Evolutionary conservation across 805 yeast species (phyloP).

Genomic region (Debaryomyces hansenii): DNA sequence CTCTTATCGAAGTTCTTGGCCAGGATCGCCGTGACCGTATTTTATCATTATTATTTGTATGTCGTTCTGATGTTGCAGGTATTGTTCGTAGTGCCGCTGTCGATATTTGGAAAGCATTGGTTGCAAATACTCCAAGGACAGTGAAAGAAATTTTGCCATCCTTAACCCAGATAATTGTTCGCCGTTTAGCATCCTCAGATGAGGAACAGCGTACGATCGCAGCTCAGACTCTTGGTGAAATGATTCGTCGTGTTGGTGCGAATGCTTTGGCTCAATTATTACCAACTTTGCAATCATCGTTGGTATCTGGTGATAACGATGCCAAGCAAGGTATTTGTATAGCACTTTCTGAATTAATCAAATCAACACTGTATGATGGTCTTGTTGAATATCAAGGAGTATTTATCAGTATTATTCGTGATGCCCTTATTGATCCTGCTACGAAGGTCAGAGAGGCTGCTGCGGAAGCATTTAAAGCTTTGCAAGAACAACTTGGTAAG

Average conservation of each 20-base stretch:
- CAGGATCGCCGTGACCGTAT: conserved; percentile 84
- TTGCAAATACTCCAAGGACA: conserved; percentile 92
- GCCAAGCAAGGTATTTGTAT: conserved; percentile 96
- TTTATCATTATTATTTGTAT: conserved; percentile 81
- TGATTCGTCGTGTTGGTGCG: conserved; percentile 91
- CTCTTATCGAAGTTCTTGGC: conserved; percentile 79
- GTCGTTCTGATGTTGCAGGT: conserved; percentile 89
- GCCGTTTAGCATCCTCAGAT: conserved; percentile 80
- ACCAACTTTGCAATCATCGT: conserved; percentile 76
- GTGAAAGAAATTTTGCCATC: conserved; percentile 89
- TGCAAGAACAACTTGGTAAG: conserved; percentile 80
- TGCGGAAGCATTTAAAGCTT: conserved; percentile 84
- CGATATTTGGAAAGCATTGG: conserved; percentile 96
- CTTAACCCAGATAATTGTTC: conserved; percentile 75
- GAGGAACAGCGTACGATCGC: conserved; percentile 81
- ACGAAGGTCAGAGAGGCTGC: conserved; percentile 85
- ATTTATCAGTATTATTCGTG: conserved; percentile 73
- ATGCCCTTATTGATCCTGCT: conserved; percentile 74
- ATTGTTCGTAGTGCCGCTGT: conserved; percentile 85
- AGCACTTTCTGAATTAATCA: conserved; percentile 83
- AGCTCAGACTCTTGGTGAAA: conserved; percentile 90
- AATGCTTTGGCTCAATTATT: conserved; percentile 79
- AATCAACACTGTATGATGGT: conserved; percentile 64
- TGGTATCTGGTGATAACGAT: conserved; percentile 64
- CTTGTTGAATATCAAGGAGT: conserved; percentile 63